Evolutionary conservation across 2,329 filamentous ascomycete species (phyloP).

Genomic region (Hypomyces perniciosus): DNA sequence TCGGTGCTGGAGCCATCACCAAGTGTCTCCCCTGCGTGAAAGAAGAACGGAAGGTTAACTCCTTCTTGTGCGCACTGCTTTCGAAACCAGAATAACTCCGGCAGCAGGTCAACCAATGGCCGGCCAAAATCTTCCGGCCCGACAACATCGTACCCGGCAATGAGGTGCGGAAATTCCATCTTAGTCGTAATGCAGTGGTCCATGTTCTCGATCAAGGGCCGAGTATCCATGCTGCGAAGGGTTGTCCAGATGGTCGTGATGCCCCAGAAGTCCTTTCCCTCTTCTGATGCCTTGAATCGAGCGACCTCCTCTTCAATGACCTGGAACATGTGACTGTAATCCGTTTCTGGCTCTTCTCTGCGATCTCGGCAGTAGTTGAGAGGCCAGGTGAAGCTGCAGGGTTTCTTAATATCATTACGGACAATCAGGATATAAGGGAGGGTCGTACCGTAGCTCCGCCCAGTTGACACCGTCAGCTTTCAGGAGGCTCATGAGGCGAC

Average conservation of each 20-base stretch:
- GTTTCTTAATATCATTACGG: background rate
- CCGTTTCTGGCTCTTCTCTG: constrained; percentile 58
- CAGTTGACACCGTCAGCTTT: constrained; percentile 79
- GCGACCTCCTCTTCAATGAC: constrained; percentile 73
- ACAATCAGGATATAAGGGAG: background rate
- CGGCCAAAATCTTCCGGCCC: constrained; percentile 79
- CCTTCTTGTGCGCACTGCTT: constrained; percentile 73
- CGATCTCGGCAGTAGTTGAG: constrained; percentile 63
- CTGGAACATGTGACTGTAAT: constrained; percentile 64
- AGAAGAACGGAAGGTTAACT: constrained; percentile 87
- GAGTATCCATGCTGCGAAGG: constrained; percentile 57
- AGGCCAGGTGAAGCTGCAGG: constrained; percentile 59
- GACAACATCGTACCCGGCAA: constrained; percentile 85
- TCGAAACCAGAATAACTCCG: constrained; percentile 89
- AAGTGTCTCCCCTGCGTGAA: constrained; percentile 86
- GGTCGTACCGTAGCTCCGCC: constrained; percentile 61
- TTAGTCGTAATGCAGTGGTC: constrained; percentile 81
- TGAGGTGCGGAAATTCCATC: constrained; percentile 67
- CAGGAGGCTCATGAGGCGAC: constrained; percentile 62
- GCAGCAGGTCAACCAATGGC: constrained; percentile 68
- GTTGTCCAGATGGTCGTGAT: constrained; percentile 79
- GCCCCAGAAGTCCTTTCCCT: constrained; percentile 77
- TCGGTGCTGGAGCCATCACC: constrained; percentile 70
- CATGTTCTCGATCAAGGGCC: constrained; percentile 71
- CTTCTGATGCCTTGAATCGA: constrained; percentile 64